A percentile compares a stretch with the other conserved stretches of the same genome.
Conservation (phyloP, 148 eudicot genomes). For the Pouteria glomerata region DNA sequence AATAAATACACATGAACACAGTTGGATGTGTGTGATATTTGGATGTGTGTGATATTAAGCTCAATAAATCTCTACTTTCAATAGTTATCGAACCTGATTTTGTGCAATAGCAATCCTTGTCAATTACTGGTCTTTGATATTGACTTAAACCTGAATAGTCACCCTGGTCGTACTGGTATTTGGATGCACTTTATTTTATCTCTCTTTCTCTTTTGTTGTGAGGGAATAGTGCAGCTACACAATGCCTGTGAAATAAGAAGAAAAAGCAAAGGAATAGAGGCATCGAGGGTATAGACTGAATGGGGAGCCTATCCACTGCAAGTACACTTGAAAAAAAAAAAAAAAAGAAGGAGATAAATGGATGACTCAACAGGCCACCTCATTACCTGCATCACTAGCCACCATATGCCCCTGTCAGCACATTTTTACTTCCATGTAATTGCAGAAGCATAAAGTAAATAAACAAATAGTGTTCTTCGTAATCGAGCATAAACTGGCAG, state of each 20-base stretch:
- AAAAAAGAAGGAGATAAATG: neutral
- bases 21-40: too few species aligned
- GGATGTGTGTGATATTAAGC: too few species aligned
- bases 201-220: neutral
- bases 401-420: neutral
- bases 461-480: neutral
- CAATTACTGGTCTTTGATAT: neutral
- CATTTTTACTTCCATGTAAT: slow-evolving; percentile 3
- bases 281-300: neutral
- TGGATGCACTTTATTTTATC: neutral
- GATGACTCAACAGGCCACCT: neutral
- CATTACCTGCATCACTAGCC: neutral
- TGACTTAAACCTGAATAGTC: neutral
- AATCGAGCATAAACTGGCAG: neutral
- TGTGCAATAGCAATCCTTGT: neutral
- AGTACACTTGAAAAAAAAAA: neutral
- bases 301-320: neutral
- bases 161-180: neutral
- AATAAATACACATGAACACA: too few species aligned
- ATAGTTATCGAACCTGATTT: neutral
- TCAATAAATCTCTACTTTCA: too few species aligned
- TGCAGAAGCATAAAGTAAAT: neutral
- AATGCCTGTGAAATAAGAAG: neutral
- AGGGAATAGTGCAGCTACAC: neutral
- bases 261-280: neutral